Conservation (phyloP, 192 early-diverging fungal genomes). For the Phlyctochytrium planicorne region DNA sequence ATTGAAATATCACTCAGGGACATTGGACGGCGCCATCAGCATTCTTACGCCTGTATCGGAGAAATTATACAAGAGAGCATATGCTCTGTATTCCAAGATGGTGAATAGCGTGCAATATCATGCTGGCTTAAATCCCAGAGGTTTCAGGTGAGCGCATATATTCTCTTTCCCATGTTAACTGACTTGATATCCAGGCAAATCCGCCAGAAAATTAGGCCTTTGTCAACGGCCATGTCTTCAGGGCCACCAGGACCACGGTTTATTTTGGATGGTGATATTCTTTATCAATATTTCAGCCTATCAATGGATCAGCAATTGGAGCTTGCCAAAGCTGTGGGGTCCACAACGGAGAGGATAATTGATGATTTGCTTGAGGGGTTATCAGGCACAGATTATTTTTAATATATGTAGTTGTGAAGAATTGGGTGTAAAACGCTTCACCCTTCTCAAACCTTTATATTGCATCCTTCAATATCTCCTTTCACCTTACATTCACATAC, state of each 20-base stretch:
- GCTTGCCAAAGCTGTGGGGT: conserved; percentile 87
- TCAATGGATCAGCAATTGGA: conserved; percentile 74
- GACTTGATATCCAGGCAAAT: conserved; percentile 27
- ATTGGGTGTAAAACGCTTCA: too few relatives aligned
- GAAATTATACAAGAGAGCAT: conserved; percentile 88
- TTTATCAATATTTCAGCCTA: conserved; percentile 70
- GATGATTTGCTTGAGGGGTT: conserved; percentile 74
- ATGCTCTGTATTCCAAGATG: conserved; percentile 80
- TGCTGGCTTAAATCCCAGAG: conserved; percentile 91
- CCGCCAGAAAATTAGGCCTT: conserved; percentile 21
- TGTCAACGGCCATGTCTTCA: conserved; percentile 52
- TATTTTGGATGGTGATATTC: conserved; percentile 83
- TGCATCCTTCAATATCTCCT: too few relatives aligned
- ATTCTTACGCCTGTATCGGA: conserved; percentile 80
- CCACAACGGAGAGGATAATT: conserved; percentile 74
- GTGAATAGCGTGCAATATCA: conserved; percentile 77
- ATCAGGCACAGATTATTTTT: conserved; percentile 72
- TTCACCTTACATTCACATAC: too few relatives aligned
- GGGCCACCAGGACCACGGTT: conserved; percentile 70
- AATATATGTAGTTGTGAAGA: too few relatives aligned
- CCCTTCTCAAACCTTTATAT: too few relatives aligned
- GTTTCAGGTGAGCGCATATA: conserved; percentile 64
- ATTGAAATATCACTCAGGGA: conserved; percentile 45
- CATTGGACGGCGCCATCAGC: conserved; percentile 67
- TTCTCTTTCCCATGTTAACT: conserved; percentile 2